Conservation (phyloP, 768 basidiomycete genomes). For the Suillus spraguei region DNA sequence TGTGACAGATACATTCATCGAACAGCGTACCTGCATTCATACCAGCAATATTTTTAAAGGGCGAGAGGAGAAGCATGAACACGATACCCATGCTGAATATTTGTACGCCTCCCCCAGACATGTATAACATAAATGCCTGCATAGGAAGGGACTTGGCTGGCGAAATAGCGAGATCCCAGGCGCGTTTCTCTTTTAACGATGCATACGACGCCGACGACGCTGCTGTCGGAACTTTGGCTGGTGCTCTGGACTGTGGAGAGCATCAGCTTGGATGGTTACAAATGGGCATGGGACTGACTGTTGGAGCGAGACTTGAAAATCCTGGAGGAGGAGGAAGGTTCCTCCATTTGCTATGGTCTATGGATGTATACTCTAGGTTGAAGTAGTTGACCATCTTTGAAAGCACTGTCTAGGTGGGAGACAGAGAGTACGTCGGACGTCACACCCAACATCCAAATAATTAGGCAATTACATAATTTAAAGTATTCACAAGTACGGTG, state of each 20-base stretch:
- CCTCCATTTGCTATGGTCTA: conserved; percentile 51
- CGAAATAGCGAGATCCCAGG: conserved; percentile 82
- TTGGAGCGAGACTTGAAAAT: conserved; percentile 51
- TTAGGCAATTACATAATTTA: neutral
- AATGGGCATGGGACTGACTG: conserved; percentile 16
- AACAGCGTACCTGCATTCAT: conserved; percentile 72
- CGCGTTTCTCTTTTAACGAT: conserved; percentile 72
- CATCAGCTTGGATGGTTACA: neutral
- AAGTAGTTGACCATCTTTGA: conserved; percentile 14
- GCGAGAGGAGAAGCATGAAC: conserved; percentile 86
- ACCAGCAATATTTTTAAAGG: conserved; percentile 79
- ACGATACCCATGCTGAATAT: conserved; percentile 98
- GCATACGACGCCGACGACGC: conserved; percentile 52
- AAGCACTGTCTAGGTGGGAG: neutral
- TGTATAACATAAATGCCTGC: conserved; percentile 99
- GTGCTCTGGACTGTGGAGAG: conserved; percentile 43
- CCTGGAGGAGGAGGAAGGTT: conserved; percentile 68
- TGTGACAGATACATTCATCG: neutral
- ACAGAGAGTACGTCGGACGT: neutral
- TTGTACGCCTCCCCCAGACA: conserved; percentile 95
- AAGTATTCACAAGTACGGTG: too few species aligned
- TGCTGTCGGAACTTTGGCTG: conserved; percentile 36
- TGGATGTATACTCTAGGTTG: conserved; percentile 33
- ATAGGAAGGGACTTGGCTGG: conserved; percentile 93
- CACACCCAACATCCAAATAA: neutral